Conservation (phyloP, 2,329 filamentous ascomycete genomes). For the Aphanocladium album region DNA sequence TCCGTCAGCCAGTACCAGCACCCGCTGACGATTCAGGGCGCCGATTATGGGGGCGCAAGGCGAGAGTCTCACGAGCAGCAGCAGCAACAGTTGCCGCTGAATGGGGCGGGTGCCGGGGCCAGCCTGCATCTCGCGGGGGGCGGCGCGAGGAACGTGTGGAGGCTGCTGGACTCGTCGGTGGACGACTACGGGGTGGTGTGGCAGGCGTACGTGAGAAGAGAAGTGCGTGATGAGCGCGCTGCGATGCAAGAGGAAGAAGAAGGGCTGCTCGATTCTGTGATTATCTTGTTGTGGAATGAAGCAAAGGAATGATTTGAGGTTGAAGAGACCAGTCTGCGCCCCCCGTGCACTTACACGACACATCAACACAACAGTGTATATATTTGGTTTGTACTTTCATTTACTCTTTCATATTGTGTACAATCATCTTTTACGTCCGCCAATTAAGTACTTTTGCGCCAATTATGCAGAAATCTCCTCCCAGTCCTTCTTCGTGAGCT, state of each 20-base stretch:
- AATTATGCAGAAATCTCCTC: not conserved
- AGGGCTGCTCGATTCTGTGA: slow-evolving; percentile 32
- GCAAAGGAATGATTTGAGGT: slow-evolving; percentile 3
- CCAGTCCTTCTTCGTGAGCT: slow-evolving; percentile 20
- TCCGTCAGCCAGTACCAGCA: slow-evolving; percentile 39
- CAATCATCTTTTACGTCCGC: not conserved
- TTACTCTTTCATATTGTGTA: not conserved
- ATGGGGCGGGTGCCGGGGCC: not conserved
- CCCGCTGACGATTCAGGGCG: slow-evolving; percentile 23
- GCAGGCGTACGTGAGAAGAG: slow-evolving; percentile 41
- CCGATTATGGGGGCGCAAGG: slow-evolving; percentile 2
- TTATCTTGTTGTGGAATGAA: slow-evolving; percentile 37
- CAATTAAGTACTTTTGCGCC: not conserved
- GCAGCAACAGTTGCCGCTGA: no score
- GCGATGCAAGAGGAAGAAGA: slow-evolving; percentile 17
- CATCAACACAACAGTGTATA: no score
- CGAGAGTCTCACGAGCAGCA: no score
- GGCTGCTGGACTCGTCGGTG: slow-evolving; percentile 34
- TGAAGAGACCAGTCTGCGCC: no score
- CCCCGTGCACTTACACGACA: no score
- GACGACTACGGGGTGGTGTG: slow-evolving; percentile 35
- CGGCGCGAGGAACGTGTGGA: slow-evolving; percentile 32
- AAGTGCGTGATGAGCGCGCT: slow-evolving; percentile 6
- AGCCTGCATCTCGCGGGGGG: not conserved
- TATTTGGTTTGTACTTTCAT: not conserved